Percentiles rank a stretch among this genome's conserved stretches.
Evolutionary conservation across 1,284 basidiomycete genomes (phyloP).

Genomic region (Mycosarcoma maydis): DNA sequence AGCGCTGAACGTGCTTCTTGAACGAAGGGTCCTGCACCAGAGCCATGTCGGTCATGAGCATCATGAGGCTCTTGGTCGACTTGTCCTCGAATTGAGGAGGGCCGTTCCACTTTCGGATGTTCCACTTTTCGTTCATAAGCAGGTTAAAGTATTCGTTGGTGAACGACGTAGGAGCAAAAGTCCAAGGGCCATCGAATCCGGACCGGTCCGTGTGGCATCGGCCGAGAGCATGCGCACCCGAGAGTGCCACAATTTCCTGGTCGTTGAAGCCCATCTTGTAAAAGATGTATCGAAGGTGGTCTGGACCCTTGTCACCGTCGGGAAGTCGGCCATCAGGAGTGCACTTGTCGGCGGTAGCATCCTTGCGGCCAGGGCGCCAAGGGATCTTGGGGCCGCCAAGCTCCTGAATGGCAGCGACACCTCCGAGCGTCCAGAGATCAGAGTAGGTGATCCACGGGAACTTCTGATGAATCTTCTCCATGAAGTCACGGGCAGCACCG

Average conservation of each 20-base stretch:
- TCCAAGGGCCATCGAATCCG: slow-evolving; percentile 66
- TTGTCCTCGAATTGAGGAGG: slow-evolving; percentile 95
- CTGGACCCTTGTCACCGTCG: slow-evolving; percentile 82
- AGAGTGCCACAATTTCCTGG: slow-evolving; percentile 82
- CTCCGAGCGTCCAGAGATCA: slow-evolving; percentile 68
- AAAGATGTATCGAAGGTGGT: slow-evolving; percentile 80
- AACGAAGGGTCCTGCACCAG: slow-evolving; percentile 58
- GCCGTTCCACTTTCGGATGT: slow-evolving; percentile 83
- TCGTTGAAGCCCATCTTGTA: slow-evolving; percentile 78
- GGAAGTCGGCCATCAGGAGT: slow-evolving; percentile 95
- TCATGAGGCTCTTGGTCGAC: slow-evolving; percentile 87
- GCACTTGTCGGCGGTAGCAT: slow-evolving; percentile 64
- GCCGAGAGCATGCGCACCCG: slow-evolving; percentile 92
- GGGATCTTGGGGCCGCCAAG: slow-evolving; percentile 65
- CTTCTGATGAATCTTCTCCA: slow-evolving; percentile 84
- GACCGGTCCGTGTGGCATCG: slow-evolving; percentile 80
- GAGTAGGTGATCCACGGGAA: slow-evolving; percentile 65
- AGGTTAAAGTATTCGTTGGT: slow-evolving; percentile 91
- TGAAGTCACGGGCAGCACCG: slow-evolving; percentile 79
- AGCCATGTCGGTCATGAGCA: slow-evolving; percentile 70
- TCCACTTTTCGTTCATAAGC: slow-evolving; percentile 83
- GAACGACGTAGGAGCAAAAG: slow-evolving; percentile 76
- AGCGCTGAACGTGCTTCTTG: slow-evolving; percentile 60
- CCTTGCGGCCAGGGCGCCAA: slow-evolving; percentile 68
- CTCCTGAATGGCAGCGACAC: slow-evolving; percentile 76